Evolutionary conservation across 2,329 filamentous ascomycete genomes (phyloP).

Genomic region (Arthrinium phaeospermum): DNA sequence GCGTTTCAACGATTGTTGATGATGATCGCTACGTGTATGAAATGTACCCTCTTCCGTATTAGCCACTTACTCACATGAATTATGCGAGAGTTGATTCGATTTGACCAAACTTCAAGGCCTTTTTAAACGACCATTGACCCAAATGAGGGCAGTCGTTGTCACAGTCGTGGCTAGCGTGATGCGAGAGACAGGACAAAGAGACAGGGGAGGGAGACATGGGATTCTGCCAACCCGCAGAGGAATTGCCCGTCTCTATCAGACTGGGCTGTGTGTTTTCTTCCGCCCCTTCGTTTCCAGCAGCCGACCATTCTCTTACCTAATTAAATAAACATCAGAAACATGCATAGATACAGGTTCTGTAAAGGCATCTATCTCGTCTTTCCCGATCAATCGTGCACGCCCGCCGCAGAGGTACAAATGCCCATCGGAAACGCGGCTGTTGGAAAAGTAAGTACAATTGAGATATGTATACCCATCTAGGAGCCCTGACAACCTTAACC

Average conservation of each 20-base stretch:
- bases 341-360: not conserved
- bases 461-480: not conserved
- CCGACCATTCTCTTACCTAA: not conserved
- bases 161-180: constrained; percentile 19
- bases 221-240: constrained; percentile 10
- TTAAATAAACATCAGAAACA: not conserved
- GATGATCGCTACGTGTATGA: constrained; percentile 4
- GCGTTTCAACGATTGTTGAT: not conserved
- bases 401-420: not conserved
- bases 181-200: constrained; percentile 16
- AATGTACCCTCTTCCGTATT: not conserved
- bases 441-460: not conserved
- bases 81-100: not conserved
- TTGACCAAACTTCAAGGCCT: constrained; percentile 9
- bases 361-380: not conserved
- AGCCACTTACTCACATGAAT: not conserved
- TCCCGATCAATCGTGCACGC: not conserved
- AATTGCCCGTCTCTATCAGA: not conserved
- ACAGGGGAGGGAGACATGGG: constrained; percentile 6
- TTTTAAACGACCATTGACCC: constrained; percentile 1
- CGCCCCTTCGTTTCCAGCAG: constrained; percentile 3
- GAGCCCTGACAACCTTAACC: constrained; percentile 10
- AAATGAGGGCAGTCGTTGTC: constrained; percentile 15
- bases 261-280: constrained; percentile 4
- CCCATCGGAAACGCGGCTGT: not conserved